Evolutionary conservation across 306 rosid genomes (phyloP), one percentile per base, ranked within the genome.

Genomic region (Quercus gilva): DNA sequence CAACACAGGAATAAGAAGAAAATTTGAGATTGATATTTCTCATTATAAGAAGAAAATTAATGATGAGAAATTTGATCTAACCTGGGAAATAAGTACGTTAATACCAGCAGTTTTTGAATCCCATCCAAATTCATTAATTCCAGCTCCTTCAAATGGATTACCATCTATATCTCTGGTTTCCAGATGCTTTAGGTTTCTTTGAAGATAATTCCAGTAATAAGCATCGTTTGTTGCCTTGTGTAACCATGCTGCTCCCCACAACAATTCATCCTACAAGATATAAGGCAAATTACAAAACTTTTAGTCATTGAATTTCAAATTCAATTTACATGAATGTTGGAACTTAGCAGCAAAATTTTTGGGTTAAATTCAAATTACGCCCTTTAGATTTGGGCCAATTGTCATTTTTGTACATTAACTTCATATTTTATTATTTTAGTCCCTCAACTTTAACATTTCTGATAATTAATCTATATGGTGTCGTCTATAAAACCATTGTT

Each of bases 191-290:
- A 77, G 73, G 68, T 87, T 81, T 13, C 25, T 57, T 68, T 43
- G 69, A 11, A 87, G 84, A 73, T 83, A 79, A 0, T 79, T 58
- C 89, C 86, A 71, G 56, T 85, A 85, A 4, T 5, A 5, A 10
- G 14, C 0, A 3, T 0, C 11, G 2, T 55, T 19, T 1, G 81
- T 74, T 5, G 93, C 93, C 71, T 82, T 85, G 59, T 79, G 76
- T 56, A 85, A 58, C 91, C 93, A 89, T 55, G 91, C 37, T 28
- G 91, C 89, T 56, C 83, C 93, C 91, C 93, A 89, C 1, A 84
- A 0, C 76, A 89, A 84, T 56, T 89, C 93, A 31, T 89, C 93
- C 89, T 87, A 41, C 12, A 58, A 51, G 55, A 15, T 45, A 13
- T 9, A 5, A 41, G 45, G 8, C 11, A 8, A 41, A 41, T 8